Base-by-base conservation (phyloP, 345 rosid species). In the Brassica juncea region DNA sequence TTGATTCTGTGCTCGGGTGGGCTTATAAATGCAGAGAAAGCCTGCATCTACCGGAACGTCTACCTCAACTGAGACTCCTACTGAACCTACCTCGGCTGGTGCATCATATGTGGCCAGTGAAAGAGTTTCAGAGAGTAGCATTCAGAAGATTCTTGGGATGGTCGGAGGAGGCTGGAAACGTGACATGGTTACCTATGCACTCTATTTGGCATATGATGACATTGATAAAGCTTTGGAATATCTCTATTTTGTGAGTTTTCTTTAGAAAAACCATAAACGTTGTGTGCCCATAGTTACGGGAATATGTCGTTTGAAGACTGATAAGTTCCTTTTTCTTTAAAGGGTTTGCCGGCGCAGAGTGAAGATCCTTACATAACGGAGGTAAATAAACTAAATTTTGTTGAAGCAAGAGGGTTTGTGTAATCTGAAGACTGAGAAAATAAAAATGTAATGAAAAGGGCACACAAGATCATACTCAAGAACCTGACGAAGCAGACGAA, bases 1-100 rank as follows among this genome's bases (percentile, higher is more conserved):
- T 10, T 73, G 28, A 27, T 61, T 6, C 12, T 52, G 28, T 73
- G 77, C 15, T 59, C 55, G 1, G 57, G 14, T 37, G 47, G 28
- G 65, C 10, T 21, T 19, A 19, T 32, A 71, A 72, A 52, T 58
- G 73, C 81, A 91, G 94, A 87, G 28, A 72, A 89, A 91, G 83
- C 80, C 80, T 83, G 74, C 91, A 16, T 71, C 91, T 16, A 80
- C 84, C 28, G 91, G 87, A 75, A 82, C 84, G 7, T 85, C 89
- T 67, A 52, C 57, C 6, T 8, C 11, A 37, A 37, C 54, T 47
- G 54, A 1, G 5, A 47, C 54, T 47, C 54, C 54, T 47, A 12
- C 57, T 49, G 49, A 42, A 37, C 11, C 11, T 37, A 2, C 44
- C 44, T 37, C 11, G 44, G 44, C 10, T 8, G 44, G 11, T 37